Percentiles rank a stretch among this genome's conserved stretches.
These are phyloP conservation scores for Aegilops speltoides DNA, from an alignment of 176 grass and related monocot species.

Conservation along the genomic window DNA sequence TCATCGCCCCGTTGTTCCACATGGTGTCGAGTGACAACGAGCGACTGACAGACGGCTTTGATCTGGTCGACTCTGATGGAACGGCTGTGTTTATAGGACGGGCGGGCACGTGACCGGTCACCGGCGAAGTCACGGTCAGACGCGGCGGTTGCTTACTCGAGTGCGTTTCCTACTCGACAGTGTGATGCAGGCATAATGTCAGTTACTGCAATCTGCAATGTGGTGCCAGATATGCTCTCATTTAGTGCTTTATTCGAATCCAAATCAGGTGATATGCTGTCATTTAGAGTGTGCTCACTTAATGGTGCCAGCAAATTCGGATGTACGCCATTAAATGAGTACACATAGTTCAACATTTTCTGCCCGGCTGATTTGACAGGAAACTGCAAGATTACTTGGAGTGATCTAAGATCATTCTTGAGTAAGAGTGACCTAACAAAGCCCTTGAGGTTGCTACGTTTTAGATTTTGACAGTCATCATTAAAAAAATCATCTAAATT, in stretches of 20 bases:
- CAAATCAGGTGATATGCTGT: not conserved
- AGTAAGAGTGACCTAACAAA: too few species aligned
- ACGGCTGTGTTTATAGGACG: not conserved
- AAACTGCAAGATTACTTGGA: not conserved
- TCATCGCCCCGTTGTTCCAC: not conserved
- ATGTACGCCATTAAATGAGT: not conserved
- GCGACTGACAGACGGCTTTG: not conserved
- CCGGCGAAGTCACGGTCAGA: not conserved
- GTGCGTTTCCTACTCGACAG: not conserved
- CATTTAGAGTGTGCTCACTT: not conserved
- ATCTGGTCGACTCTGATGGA: not conserved
- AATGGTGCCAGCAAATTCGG: not conserved
- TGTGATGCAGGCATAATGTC: not conserved
- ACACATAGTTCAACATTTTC: not conserved
- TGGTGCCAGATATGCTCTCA: not conserved
- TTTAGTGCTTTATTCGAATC: not conserved
- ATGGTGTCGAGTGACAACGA: not conserved
- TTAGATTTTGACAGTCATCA: too few species aligned
- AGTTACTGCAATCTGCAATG: not conserved
- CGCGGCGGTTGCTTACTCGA: not conserved
- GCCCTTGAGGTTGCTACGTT: too few species aligned
- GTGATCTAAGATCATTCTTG: too few species aligned
- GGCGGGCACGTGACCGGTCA: not conserved
- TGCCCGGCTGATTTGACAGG: not conserved
- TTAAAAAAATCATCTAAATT: too few species aligned